Evolutionary conservation across 2,329 filamentous ascomycete genomes (phyloP), one percentile per base, ranked within the genome.

Genomic region (Cladophialophora carrionii): DNA sequence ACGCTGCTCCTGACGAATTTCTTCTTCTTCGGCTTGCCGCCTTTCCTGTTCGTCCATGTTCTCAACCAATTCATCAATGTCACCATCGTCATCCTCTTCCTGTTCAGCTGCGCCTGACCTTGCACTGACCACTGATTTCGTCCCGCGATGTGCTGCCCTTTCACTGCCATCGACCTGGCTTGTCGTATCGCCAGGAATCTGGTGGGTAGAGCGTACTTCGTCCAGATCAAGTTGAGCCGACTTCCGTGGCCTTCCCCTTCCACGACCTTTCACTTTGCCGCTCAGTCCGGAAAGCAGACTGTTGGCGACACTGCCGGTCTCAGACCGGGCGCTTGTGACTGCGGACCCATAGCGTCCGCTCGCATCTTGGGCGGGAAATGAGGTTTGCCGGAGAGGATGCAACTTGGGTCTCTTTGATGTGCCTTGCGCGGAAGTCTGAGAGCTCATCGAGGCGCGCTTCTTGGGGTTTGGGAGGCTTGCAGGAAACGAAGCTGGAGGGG

Each of bases 301-400:
- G 43, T 66, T 68, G 22, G 68, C 65, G 20, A 72, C 55, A 31
- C 69, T 71, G 20, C 71, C 71, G 5, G 71, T 71, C 37, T 72
- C 71, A 37, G 71, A 73, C n/a, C 71, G 63, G 4, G 71, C 69
- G 41, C 66, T 68, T 8, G 62, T 60, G 26, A 60, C 63, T 9
- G 67, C 63, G 7, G 70, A 65, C 3, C 52, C 61, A 43, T 66
- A 63, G 9, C 59, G 65, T 51, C 59, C 59, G 24, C 51, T 56
- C 4, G 64, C 64, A 46, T 64, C 70, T 41, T 68, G 65, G 3
- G 71, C 72, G 0, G 79, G 79, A 64, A 80, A 81, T 26, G 79
- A 81, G 26, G 79, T 81, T 65, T 82, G 79, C 43, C 79, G 77
- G 60, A 82, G 78, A 17, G 80, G 80, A 68, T 82, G 80, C 71